Percentiles rank a stretch among this genome's conserved stretches.
Conservation (phyloP, 2,329 filamentous ascomycete genomes). For the Ascocoryne sarcoides region DNA sequence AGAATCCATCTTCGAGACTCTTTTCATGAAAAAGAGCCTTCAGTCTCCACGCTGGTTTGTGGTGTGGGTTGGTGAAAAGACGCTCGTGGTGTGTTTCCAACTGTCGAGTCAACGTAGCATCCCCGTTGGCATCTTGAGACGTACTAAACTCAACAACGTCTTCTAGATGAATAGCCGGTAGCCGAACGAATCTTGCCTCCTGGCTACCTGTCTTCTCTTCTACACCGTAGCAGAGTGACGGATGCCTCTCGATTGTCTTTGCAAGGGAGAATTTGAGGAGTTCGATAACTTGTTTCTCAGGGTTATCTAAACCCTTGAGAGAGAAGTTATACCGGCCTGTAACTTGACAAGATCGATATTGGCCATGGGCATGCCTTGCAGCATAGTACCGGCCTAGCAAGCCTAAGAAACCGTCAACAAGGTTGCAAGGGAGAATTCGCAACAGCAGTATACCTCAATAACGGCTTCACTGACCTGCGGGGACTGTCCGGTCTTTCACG, state of each 20-base stretch:
- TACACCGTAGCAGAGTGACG: slow-evolving; percentile 14
- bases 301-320: neutral
- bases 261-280: slow-evolving; percentile 9
- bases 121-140: slow-evolving; percentile 2
- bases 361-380: slow-evolving; percentile 8
- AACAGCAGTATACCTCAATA: neutral
- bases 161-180: slow-evolving; percentile 10
- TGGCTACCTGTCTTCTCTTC: slow-evolving; percentile 3
- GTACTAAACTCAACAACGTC: slow-evolving; percentile 13
- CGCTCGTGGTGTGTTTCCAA: slow-evolving; percentile 14
- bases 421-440: neutral
- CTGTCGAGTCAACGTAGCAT: slow-evolving; percentile 7
- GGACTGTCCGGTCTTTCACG: neutral
- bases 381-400: slow-evolving; percentile 14
- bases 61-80: slow-evolving; percentile 11
- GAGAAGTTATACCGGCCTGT: slow-evolving; percentile 3
- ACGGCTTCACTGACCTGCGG: slow-evolving; percentile 2
- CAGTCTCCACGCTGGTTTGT: slow-evolving; percentile 17
- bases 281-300: neutral
- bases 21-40: slow-evolving; percentile 10
- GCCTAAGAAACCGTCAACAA: slow-evolving; percentile 4
- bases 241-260: slow-evolving; percentile 12
- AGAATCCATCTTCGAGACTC: neutral
- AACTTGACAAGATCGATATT: slow-evolving; percentile 13
- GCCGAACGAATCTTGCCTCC: slow-evolving; percentile 13